A percentile compares a stretch with the other conserved stretches of the same genome.
Conservation (phyloP, 495 filamentous ascomycete genomes). For the Talaromyces wortmannii region DNA sequence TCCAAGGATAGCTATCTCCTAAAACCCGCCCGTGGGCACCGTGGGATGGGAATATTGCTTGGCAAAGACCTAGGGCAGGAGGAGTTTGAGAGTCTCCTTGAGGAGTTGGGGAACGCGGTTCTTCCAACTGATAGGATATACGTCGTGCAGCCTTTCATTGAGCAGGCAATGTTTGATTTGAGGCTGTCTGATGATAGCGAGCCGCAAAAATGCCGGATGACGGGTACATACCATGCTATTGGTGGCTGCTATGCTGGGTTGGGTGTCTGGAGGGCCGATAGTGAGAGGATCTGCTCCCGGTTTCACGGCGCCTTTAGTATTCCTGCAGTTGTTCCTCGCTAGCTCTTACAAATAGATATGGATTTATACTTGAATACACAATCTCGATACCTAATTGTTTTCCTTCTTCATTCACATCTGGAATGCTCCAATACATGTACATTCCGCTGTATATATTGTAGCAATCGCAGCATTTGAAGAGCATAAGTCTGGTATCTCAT, state of each 20-base stretch:
- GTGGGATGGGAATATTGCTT: constrained; percentile 34
- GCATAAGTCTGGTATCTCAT: too few relatives aligned
- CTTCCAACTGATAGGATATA: constrained; percentile 6
- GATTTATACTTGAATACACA: not conserved
- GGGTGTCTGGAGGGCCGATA: constrained; percentile 15
- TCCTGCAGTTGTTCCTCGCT: not conserved
- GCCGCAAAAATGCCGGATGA: constrained; percentile 1
- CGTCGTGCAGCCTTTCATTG: constrained; percentile 22
- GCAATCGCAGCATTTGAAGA: too few relatives aligned
- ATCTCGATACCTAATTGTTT: not conserved
- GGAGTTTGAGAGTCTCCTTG: constrained; percentile 15
- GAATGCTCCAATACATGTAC: not conserved
- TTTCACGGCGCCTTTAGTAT: not conserved
- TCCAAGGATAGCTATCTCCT: constrained; percentile 24
- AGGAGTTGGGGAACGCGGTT: constrained; percentile 3
- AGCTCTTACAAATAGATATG: not conserved
- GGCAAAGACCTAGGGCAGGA: constrained; percentile 21
- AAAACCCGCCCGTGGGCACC: constrained; percentile 28
- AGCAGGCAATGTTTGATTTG: constrained; percentile 16
- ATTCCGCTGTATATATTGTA: too few relatives aligned
- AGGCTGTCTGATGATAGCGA: constrained; percentile 1
- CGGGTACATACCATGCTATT: constrained; percentile 21
- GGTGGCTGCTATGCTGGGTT: constrained; percentile 17
- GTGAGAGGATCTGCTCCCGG: not conserved
- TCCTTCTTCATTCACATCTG: not conserved